phyloP scores from a whole-genome alignment of 2,329 filamentous ascomycete genomes.

The Fusarium beomiforme region DNA sequence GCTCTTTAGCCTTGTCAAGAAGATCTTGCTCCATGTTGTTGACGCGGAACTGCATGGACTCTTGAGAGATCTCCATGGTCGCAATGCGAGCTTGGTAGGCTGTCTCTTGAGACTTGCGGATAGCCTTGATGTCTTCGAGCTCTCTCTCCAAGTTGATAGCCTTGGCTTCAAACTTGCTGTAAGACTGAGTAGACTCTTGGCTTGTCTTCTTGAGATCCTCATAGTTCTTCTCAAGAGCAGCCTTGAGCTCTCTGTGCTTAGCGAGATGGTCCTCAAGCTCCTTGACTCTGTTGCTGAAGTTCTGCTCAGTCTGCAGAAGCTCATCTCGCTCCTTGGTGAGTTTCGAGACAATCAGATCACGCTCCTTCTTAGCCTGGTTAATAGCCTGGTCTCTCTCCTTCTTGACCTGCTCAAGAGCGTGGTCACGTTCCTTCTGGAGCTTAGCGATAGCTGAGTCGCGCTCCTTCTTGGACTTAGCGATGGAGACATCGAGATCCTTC shows the following conservation, averaged over 20 bases:
- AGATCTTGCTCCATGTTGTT: slow-evolving; percentile 39
- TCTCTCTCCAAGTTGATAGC: slow-evolving; percentile 42
- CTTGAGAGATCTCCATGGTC: slow-evolving; percentile 42
- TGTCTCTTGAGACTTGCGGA: slow-evolving; percentile 40
- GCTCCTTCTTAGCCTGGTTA: slow-evolving; percentile 34
- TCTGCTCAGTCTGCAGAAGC: slow-evolving; percentile 33
- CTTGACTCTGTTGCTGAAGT: slow-evolving; percentile 38
- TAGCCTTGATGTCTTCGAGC: slow-evolving; percentile 38
- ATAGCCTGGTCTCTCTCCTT: slow-evolving; percentile 37
- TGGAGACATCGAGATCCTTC: slow-evolving; percentile 34
- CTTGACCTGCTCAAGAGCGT: slow-evolving; percentile 29
- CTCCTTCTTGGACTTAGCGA: slow-evolving; percentile 39
- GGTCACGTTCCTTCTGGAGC: slow-evolving; percentile 38
- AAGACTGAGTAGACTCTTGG: slow-evolving; percentile 12
- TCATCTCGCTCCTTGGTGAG: slow-evolving; percentile 41
- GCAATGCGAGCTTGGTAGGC: slow-evolving; percentile 41
- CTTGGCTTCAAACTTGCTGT: slow-evolving; percentile 38
- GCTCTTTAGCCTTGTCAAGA: slow-evolving; percentile 36
- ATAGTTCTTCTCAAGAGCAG: slow-evolving; percentile 40
- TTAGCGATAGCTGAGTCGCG: slow-evolving; percentile 33
- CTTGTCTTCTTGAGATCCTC: slow-evolving; percentile 41
- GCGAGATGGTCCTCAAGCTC: slow-evolving; percentile 41
- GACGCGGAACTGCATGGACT: slow-evolving; percentile 40
- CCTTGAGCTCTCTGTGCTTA: slow-evolving; percentile 41
- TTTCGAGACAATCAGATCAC: slow-evolving; percentile 25